Evolutionary conservation across 305 asterid species (phyloP), one percentile per base, ranked within the genome.

Genomic region (Fraxinus latifolia): DNA sequence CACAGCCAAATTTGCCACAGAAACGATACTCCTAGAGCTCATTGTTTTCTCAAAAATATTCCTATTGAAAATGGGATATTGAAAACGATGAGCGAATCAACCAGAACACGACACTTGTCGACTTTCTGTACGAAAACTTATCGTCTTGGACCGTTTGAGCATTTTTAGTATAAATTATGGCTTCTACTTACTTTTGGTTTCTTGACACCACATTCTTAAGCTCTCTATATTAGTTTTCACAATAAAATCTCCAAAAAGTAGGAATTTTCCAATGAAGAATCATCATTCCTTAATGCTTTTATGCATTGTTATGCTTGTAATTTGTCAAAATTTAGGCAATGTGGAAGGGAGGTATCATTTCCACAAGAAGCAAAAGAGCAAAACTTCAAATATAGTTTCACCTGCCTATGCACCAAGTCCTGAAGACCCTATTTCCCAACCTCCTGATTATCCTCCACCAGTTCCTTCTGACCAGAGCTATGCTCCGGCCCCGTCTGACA

Each of bases 321-420:
- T 85, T 6, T 15, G 77, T 31, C 84, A 74, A 2, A 47, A 83
- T 76, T 82, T 44, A 5, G 53, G 80, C 31, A 79, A 81, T 89
- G 92, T 88, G 3, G 89, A 81, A 77, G 90, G 88, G 76, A 90
- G 93, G 79, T 82, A 84, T 37, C 90, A 90, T 72, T 82, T 80
- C 25, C 53, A 80, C 83, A 90, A 88, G 87, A 89, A 90, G 83
- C 86, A 83, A 53, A 85, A 87, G 85, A 83, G 44, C n/a, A 79
- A 80, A 75, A 86, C 7, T 3, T 25, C 71, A 12, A 50, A 79
- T 27, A 25, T 50, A 21, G 79, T 34, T 72, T 70, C 89, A 76
- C 87, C 87, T 27, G 85, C 81, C 14, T 17, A 79, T 21, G 77
- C 89, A 77, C 93, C 92, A 42, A 15, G 74, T 67, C 87, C 85